Conservation (phyloP, 1,284 basidiomycete species). For the Afroboletus lepidellus region DNA sequence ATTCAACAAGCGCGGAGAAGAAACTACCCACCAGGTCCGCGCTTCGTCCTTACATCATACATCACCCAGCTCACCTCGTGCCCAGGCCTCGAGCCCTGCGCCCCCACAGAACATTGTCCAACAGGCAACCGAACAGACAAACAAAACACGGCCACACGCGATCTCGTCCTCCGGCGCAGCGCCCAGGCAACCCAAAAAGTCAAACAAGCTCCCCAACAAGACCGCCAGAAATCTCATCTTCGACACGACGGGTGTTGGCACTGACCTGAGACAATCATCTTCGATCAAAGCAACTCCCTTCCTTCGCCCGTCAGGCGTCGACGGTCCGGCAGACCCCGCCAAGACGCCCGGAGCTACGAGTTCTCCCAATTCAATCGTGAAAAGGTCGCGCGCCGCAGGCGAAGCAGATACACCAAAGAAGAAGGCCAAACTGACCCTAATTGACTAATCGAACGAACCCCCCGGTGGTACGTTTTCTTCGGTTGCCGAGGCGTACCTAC, state of each 20-base stretch:
- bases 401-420: conserved; percentile 24
- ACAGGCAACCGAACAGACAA: conserved; percentile 15
- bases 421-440: conserved; percentile 25
- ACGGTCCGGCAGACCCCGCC: conserved; percentile 14
- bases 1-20: conserved; percentile 43
- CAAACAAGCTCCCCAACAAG: conserved; percentile 32
- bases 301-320: conserved; percentile 24
- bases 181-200: conserved; percentile 24
- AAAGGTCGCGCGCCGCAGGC: conserved; percentile 17
- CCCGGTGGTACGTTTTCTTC: conserved; percentile 20
- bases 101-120: conserved; percentile 10
- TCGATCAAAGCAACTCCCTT: conserved; percentile 16
- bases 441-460: conserved; percentile 25
- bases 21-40: conserved; percentile 32
- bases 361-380: conserved; percentile 14
- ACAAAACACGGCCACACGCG: conserved; percentile 20
- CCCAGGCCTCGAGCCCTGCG: conserved; percentile 18
- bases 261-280: conserved; percentile 38
- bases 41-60: conserved; percentile 26
- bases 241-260: conserved; percentile 47
- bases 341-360: conserved; percentile 11
- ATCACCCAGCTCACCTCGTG: conserved; percentile 21
- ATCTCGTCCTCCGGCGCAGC: conserved; percentile 20
- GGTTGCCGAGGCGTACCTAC: conserved; percentile 23
- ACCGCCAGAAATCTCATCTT: conserved; percentile 52